A percentile compares a stretch with the other conserved stretches of the same genome.
These are phyloP conservation scores for Chrysoporthe austroafricana DNA, from an alignment of 2,329 filamentous ascomycete species.

Conservation along the genomic window DNA sequence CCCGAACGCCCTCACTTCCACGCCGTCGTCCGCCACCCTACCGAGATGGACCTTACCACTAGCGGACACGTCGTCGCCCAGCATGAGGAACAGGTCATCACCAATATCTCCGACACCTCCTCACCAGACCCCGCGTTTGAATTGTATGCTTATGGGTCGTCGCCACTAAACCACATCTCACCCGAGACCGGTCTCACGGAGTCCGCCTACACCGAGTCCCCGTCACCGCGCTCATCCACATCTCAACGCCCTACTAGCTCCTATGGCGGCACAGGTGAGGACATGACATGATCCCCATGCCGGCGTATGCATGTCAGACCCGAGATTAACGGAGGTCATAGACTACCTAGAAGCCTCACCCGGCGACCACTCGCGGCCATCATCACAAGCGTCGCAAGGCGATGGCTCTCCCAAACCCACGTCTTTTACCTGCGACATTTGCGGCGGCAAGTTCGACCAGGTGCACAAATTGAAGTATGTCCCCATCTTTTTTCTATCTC, in stretches of 20 bases:
- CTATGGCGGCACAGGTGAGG: conserved; percentile 22
- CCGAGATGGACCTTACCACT: conserved; percentile 27
- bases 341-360: conserved; percentile 25
- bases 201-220: conserved; percentile 33
- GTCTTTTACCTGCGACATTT: conserved; percentile 46
- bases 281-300: not conserved
- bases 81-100: conserved; percentile 23
- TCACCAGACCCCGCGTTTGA: conserved; percentile 42
- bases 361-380: conserved; percentile 26
- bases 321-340: conserved; percentile 2
- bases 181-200: conserved; percentile 50
- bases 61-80: conserved; percentile 31
- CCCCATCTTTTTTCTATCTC: not conserved
- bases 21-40: conserved; percentile 28
- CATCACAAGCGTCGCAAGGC: conserved; percentile 13
- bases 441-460: conserved; percentile 56
- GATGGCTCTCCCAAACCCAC: conserved; percentile 34
- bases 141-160: conserved; percentile 42
- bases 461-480: conserved; percentile 63
- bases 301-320: not conserved
- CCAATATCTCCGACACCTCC: conserved; percentile 45
- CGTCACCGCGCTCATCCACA: conserved; percentile 29
- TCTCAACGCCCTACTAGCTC: conserved; percentile 26
- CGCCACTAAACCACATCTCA: conserved; percentile 48
- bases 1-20: conserved; percentile 27